Base-by-base conservation (phyloP, 306 rosid genomes). In the Begonia loranthoides region DNA sequence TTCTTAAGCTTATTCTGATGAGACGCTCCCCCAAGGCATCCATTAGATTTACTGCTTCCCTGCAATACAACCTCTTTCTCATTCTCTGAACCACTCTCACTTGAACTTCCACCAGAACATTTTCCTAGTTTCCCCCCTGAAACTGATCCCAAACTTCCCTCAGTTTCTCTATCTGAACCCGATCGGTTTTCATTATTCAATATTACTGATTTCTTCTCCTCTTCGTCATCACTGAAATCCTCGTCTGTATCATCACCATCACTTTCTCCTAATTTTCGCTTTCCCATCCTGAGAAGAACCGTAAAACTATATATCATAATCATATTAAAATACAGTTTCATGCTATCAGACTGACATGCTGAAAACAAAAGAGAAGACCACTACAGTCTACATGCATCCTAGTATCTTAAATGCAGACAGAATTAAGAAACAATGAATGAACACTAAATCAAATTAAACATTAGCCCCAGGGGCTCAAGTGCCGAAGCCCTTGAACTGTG, bases 51-150 rank as follows among this genome's bases (percentile, higher is more conserved):
- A 46, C 53, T 49, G 14, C 41, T 71, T 60, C 45, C 80, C 66
- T 56, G 66, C 21, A 68, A 24, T 50, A 52, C 65, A 57, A 55
- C 15, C 49, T 76, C 92, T 63, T 60, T 86, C 68, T 82, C 99
- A 75, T 75, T 89, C 70, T 83, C 96, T 11, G 89, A 83, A 51
- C 81, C 82, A 73, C 82, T 81, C 60, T 73, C 84, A 57, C 64
- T 50, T 1, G 85, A 74, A 40, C 63, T 68, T 2, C 63, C 66
- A 60, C 76, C 82, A 33, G 89, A 71, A 55, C 60, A 59, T 49
- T 58, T 76, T 45, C 62, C 81, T 38, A 19, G 78, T 56, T 81
- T 79, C 58, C 43, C 51, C 65, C 70, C 78, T 53, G 73, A 72
- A 15, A 90, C 99, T 4, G 92, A 83, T 52, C 59, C 93, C 4